These are phyloP conservation scores for Talaromyces marneffei DNA, from an alignment of 2,329 filamentous ascomycete genomes.

Conservation along the genomic window DNA sequence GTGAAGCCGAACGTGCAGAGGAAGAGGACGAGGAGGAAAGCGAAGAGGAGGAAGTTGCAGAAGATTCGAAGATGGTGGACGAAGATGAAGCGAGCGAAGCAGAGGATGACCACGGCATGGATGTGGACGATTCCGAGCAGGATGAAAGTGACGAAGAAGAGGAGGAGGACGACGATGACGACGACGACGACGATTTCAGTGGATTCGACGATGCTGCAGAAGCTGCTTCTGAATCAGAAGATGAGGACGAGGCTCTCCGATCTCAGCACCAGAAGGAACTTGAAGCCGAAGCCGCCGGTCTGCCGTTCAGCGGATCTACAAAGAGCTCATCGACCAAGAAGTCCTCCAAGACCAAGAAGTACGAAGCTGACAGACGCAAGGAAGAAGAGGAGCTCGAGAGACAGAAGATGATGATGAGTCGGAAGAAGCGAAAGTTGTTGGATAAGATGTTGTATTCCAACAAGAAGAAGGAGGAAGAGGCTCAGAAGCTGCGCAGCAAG, in stretches of 20 bases:
- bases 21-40: slow-evolving; percentile 46
- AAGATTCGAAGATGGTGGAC: slow-evolving; percentile 35
- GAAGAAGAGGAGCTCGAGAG: slow-evolving; percentile 86
- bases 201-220: slow-evolving; percentile 47
- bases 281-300: slow-evolving; percentile 80
- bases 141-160: slow-evolving; percentile 44
- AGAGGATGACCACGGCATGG: slow-evolving; percentile 45
- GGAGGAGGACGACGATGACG: slow-evolving; percentile 41
- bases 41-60: slow-evolving; percentile 37
- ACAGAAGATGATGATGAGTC: slow-evolving; percentile 95
- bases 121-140: slow-evolving; percentile 39
- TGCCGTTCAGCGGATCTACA: slow-evolving; percentile 48
- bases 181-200: no score
- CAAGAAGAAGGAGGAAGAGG: slow-evolving; percentile 85
- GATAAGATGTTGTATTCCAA: slow-evolving; percentile 98
- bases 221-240: slow-evolving; percentile 45
- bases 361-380: slow-evolving; percentile 57
- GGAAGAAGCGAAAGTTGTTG: slow-evolving; percentile 94
- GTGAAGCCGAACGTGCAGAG: slow-evolving; percentile 68
- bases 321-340: slow-evolving; percentile 56
- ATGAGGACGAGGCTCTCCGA: slow-evolving; percentile 57
- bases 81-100: slow-evolving; percentile 40
- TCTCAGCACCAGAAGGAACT: slow-evolving; percentile 80
- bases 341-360: slow-evolving; percentile 63
- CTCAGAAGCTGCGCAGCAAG: slow-evolving; percentile 81